A percentile compares a stretch with the other conserved stretches of the same genome.
These are phyloP conservation scores for Penicillium sp. DNA, from an alignment of 2,329 filamentous ascomycete genomes.

Conservation along the genomic window DNA sequence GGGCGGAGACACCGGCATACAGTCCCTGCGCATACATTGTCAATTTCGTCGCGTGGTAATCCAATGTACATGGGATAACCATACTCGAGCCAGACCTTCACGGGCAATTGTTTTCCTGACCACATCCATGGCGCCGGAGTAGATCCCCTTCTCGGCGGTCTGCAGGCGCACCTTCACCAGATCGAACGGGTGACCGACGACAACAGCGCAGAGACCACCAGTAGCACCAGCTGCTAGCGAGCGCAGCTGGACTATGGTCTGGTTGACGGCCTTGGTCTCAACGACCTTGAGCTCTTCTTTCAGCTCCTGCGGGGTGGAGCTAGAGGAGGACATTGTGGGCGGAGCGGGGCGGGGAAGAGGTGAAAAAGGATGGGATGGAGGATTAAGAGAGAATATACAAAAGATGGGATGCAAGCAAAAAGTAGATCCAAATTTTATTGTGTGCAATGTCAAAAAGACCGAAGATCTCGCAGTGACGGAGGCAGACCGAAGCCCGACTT, in stretches of 20 bases:
- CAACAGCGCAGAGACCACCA: constrained; percentile 86
- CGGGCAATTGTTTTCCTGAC: constrained; percentile 82
- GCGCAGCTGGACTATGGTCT: constrained; percentile 63
- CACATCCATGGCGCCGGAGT: constrained; percentile 85
- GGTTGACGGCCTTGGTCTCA: constrained; percentile 34
- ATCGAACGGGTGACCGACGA: constrained; percentile 96
- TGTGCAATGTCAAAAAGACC: not conserved
- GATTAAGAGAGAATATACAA: not conserved
- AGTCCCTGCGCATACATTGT: constrained; percentile 56
- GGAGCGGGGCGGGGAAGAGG: constrained; percentile 1
- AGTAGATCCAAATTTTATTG: constrained; percentile 2
- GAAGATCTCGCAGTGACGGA: constrained; percentile 10
- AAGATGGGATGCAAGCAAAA: not conserved
- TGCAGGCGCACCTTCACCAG: constrained; percentile 96
- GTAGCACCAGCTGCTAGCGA: constrained; percentile 87
- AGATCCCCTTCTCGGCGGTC: constrained; percentile 90
- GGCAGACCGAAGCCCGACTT: constrained; percentile 24
- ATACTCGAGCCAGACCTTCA: constrained; percentile 67
- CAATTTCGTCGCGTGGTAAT: constrained; percentile 7
- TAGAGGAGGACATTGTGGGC: constrained; percentile 31
- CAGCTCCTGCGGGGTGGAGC: constrained; percentile 30
- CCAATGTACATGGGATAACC: constrained; percentile 14
- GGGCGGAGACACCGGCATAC: constrained; percentile 95
- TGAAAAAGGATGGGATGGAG: constrained; percentile 8
- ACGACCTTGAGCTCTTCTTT: constrained; percentile 29